Percentiles rank a stretch among this genome's conserved stretches.
Evolutionary conservation across 495 filamentous ascomycete genomes (phyloP).

Genomic region (Podospora tetraspora): DNA sequence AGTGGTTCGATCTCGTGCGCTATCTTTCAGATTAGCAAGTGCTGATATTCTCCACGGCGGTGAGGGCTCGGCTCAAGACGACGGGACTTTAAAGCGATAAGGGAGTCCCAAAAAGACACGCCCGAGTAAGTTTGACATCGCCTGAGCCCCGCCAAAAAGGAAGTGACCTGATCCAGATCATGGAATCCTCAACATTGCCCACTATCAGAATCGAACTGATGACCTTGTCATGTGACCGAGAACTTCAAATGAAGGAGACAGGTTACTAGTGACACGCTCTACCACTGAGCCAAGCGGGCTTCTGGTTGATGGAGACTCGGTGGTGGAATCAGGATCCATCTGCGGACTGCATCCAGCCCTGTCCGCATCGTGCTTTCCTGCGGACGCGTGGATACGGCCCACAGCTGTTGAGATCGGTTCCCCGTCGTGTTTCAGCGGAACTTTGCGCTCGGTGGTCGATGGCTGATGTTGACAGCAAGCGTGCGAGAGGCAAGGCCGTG

Average conservation of each 20-base stretch:
- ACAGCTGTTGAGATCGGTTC: background rate
- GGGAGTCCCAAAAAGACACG: background rate
- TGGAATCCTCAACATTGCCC: background rate
- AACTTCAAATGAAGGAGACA: background rate
- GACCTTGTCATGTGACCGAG: background rate
- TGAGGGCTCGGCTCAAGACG: background rate
- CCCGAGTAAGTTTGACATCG: background rate
- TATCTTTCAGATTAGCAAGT: background rate
- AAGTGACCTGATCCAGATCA: background rate
- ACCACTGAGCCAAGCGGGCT: background rate
- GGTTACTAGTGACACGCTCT: background rate
- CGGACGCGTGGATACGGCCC: background rate
- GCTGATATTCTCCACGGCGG: background rate
- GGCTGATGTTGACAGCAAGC: background rate
- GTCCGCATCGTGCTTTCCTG: too few species aligned
- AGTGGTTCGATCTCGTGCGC: background rate
- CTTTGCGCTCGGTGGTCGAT: background rate
- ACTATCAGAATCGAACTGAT: background rate
- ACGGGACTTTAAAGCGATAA: background rate
- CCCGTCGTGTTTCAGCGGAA: background rate
- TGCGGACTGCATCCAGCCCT: background rate
- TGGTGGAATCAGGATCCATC: background rate
- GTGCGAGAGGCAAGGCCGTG: background rate
- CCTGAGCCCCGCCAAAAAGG: background rate
- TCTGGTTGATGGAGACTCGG: background rate